Base-by-base conservation (phyloP, 768 basidiomycete species). In the Psilocybe cyanescens region DNA sequence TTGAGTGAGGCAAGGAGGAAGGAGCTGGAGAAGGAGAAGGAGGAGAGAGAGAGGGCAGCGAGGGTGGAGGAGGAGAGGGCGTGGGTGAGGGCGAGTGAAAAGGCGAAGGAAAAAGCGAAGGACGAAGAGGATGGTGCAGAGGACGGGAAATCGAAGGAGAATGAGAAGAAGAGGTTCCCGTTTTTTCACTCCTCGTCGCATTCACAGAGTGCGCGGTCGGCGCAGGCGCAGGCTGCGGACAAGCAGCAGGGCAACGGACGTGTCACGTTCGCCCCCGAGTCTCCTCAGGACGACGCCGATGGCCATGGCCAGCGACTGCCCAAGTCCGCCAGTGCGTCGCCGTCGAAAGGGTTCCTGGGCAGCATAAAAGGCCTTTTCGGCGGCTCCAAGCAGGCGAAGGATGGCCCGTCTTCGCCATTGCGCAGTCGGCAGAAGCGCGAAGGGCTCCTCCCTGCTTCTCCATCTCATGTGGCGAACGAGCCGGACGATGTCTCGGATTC, bases 361-460 rank as follows among this genome's bases (percentile, higher is more conserved):
- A 80, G 81, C 44, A 65, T 86, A 54, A 76, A 75, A 8, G 79
- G 78, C 9, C 69, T 85, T 16, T 86, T 86, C 68, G 70, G 59
- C 11, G 57, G 24, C 24, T 24, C 60, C 2, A 64, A 62, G 29
- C 58, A 59, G 5, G 30, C 58, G 2, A 33, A 30, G 7, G 30
- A 51, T 31, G 28, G 8, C 8, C 49, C 29, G 3, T 31, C 49
- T 9, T 51, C 51, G 7, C 37, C 54, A 1, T 53, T 47, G 55
- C 49, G 41, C 9, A 44, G 7, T 44, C 11, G n/a, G 14, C n/a
- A 14, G 5, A 44, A 44, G 41, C 41, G 41, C 8, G 41, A 44
- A 7, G 33, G 7, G 7, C 33, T 35, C 11, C 33, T 11, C 12
- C 19, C 51, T 30, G 9, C 59, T n/a, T 24, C 48, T 54, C 0